Conservation (phyloP, 192 early-diverging fungal genomes). For the Funneliformis mosseae region DNA sequence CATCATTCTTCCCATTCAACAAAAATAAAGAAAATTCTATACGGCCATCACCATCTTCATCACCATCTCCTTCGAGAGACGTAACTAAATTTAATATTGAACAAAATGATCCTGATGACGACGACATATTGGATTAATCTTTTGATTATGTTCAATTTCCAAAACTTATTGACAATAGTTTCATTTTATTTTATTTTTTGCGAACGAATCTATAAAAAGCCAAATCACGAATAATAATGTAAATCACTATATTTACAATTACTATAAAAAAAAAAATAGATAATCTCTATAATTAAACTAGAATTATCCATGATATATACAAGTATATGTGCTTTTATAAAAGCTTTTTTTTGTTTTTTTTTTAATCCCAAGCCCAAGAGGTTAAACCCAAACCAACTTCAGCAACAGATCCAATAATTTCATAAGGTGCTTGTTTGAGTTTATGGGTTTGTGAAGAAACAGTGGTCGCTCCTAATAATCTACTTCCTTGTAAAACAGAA, state of each 20-base stretch:
- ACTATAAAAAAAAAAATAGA: too few species aligned
- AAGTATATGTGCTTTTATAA: too few species aligned
- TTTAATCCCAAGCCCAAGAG: background rate
- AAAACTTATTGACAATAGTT: too few species aligned
- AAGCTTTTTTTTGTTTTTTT: too few species aligned
- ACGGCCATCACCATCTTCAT: background rate
- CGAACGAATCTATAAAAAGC: too few species aligned
- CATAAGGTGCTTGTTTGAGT: background rate
- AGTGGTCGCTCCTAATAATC: background rate
- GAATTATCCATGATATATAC: too few species aligned
- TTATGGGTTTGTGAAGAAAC: background rate
- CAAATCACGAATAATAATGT: too few species aligned
- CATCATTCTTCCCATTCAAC: background rate
- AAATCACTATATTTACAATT: too few species aligned
- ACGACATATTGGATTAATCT: background rate
- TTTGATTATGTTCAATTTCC: too few species aligned
- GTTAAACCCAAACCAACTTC: conserved; percentile 7
- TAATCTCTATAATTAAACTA: too few species aligned
- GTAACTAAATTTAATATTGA: background rate
- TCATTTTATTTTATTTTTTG: too few species aligned
- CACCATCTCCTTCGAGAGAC: background rate
- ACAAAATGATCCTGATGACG: background rate
- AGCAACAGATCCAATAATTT: background rate
- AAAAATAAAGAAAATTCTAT: background rate
- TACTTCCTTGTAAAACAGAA: background rate